Base-by-base conservation (phyloP, 2,329 filamentous ascomycete genomes). In the Verticillium dahliae region DNA sequence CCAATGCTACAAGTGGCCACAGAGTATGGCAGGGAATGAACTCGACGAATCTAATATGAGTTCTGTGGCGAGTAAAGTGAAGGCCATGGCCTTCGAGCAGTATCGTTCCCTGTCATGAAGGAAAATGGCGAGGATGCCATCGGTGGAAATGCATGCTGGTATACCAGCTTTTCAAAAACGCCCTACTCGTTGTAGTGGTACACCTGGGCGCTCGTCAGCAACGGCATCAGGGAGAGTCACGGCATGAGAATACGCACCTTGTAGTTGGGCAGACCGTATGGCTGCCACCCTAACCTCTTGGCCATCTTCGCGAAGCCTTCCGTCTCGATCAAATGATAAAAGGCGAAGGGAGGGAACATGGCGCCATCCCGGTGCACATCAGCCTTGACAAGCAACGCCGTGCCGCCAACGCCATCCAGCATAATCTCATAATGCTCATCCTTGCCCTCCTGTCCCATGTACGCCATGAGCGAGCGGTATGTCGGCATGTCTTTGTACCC, bases 261-360 rank as follows among this genome's bases (percentile, higher is more conserved):
- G 78, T 99, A 99, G 78, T 98, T 97, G 52, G 95, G 95, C 71
- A 98, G 78, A n/a, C 95, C 95, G 68, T 84, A 92, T 62, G 90
- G 85, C 64, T 89, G 83, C 88, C 92, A 97, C 57, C 92, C 92
- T 71, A 99, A 75, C 66, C 95, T 82, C 73, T 86, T 89, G 13
- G 93, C 93, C 95, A 99, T 99, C 78, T 94, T 97, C 18, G 95
- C 93, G 71, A 99, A 99, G 0, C 95, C 95, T 72, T 99, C 95
- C 0, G 95, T 98, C 80, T 99, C 95, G 64, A 99, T 96, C 63
- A 99, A 81, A 75, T 99, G 90, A 73, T 97, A 98, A 72, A 99
- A 99, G 3, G 94, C 78, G 73, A 99, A 99, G 0, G 95, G 86
- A 18, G 95, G 95, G 78, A 99, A 99, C 94, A 98, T 99, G 73